Base-by-base conservation (phyloP, 78 protist species). In the Bodo saltans region DNA sequence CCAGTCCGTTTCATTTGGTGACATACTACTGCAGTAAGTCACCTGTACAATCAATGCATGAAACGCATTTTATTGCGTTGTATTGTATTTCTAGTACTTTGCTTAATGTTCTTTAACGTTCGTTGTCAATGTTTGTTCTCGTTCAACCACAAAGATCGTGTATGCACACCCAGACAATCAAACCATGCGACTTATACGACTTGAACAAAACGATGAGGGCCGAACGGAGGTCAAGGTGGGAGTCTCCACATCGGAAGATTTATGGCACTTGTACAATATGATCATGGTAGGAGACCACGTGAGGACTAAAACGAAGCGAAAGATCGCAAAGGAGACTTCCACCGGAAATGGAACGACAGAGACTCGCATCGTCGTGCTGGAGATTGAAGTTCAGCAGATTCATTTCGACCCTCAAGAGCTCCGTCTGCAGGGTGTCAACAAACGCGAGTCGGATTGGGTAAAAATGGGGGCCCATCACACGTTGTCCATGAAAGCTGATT, bases 391-490 rank as follows among this genome's bases (percentile, higher is more conserved):
- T 0, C 68, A 25, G 35, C 72, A 53, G 39, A 67, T 88, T 30
- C 89, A 90, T 0, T 89, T 89, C 35, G 97, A 94, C 75, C n/a
- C 88, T 0, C 60, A 86, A 28, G 89, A 81, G 25, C 28, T 83
- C 73, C 39, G 97, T 3, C 1, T 32, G 27, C 0, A 3, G 11
- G 29, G 11, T 69, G 23, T 26, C 33, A 33, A 33, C 21, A 2
- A 11, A 12, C 0, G 17, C 25, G 47, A 2, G 68, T 28, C 3
- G 67, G 8, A 12, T 0, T 21, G 26, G 1, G 30, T 70, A 0
- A 40, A 83, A 85, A 0, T 90, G 72, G 97, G 97, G 27, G 78
- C 86, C 4, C 83, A 40, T 72, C 97, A 94, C 84, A 92, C 97
- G 21, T 78, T 92, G 35, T 90, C 84, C 32, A 30, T 94, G 42